Percentiles rank a stretch among this genome's conserved stretches.
phyloP scores from a whole-genome alignment of 192 early-diverging fungal genomes.

The Linderina pennispora region DNA sequence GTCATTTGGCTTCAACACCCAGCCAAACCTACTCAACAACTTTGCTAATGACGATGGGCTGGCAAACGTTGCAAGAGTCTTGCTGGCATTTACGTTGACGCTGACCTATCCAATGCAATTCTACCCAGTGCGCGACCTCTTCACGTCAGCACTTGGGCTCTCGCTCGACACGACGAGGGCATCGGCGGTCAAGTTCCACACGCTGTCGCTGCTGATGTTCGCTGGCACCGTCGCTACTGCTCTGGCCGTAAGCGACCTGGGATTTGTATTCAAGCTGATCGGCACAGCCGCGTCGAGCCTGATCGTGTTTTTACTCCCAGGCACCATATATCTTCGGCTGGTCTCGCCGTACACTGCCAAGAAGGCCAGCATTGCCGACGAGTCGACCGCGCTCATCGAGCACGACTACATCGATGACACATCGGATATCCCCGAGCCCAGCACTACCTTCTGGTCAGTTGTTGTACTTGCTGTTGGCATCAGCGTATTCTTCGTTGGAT shows the following conservation, averaged over 20 bases:
- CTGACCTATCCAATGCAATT: slow-evolving; percentile 54
- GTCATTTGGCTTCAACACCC: slow-evolving; percentile 53
- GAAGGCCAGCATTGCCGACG: neutral
- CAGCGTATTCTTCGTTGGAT: slow-evolving; percentile 33
- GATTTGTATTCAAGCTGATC: slow-evolving; percentile 45
- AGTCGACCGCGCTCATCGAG: neutral
- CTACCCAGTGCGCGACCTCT: slow-evolving; percentile 40
- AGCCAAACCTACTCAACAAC: slow-evolving; percentile 63
- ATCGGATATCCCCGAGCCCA: slow-evolving; percentile 15
- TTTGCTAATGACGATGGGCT: slow-evolving; percentile 52
- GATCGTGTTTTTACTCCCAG: slow-evolving; percentile 37
- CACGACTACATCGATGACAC: neutral
- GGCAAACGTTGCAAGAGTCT: slow-evolving; percentile 55
- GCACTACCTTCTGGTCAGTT: slow-evolving; percentile 9
- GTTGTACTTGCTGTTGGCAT: slow-evolving; percentile 18
- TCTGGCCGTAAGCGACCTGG: slow-evolving; percentile 28
- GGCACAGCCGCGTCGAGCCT: slow-evolving; percentile 38
- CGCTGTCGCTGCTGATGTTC: slow-evolving; percentile 20
- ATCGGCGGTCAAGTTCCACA: slow-evolving; percentile 4
- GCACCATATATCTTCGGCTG: slow-evolving; percentile 28
- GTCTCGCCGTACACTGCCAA: slow-evolving; percentile 17
- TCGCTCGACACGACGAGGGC: slow-evolving; percentile 1
- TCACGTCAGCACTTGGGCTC: slow-evolving; percentile 13
- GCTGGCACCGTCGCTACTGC: slow-evolving; percentile 23
- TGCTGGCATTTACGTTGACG: slow-evolving; percentile 56